These are phyloP conservation scores for Penicillium rolfsii DNA, from an alignment of 2,329 filamentous ascomycete species.

Conservation along the genomic window DNA sequence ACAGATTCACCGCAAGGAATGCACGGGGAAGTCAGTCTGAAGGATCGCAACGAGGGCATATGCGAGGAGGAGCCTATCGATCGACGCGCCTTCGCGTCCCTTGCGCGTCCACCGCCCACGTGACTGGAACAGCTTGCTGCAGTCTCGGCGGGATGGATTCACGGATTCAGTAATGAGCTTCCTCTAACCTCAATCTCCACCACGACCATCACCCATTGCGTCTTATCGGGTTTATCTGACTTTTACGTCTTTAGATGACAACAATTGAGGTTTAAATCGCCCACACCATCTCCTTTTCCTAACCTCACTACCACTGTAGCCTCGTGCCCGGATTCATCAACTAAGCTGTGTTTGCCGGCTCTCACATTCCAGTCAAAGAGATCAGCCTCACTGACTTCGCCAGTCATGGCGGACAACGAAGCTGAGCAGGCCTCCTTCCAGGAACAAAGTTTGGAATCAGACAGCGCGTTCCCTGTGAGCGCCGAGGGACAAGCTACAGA, in stretches of 20 bases:
- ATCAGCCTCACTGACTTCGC: conserved; percentile 12
- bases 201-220: not conserved
- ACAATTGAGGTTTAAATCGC: not conserved
- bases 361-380: conserved; percentile 6
- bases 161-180: conserved; percentile 6
- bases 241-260: not conserved
- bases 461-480: conserved; percentile 44
- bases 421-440: conserved; percentile 58
- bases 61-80: conserved; percentile 26
- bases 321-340: conserved; percentile 4
- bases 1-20: conserved; percentile 32
- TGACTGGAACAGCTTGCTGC: conserved; percentile 28
- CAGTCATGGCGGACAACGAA: conserved; percentile 56
- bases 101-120: conserved; percentile 41
- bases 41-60: conserved; percentile 14
- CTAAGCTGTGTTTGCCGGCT: not conserved
- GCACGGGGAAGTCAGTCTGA: conserved; percentile 14
- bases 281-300: not conserved
- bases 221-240: not conserved
- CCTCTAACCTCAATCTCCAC: not conserved
- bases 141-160: conserved; percentile 28
- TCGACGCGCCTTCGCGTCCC: conserved; percentile 36
- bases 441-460: conserved; percentile 51
- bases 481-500: conserved; percentile 58
- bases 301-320: conserved; percentile 3